Percentiles rank a stretch among this genome's conserved stretches.
Conservation (phyloP, 164 flowering plant species). For the Dillenia suffruticosa region DNA sequence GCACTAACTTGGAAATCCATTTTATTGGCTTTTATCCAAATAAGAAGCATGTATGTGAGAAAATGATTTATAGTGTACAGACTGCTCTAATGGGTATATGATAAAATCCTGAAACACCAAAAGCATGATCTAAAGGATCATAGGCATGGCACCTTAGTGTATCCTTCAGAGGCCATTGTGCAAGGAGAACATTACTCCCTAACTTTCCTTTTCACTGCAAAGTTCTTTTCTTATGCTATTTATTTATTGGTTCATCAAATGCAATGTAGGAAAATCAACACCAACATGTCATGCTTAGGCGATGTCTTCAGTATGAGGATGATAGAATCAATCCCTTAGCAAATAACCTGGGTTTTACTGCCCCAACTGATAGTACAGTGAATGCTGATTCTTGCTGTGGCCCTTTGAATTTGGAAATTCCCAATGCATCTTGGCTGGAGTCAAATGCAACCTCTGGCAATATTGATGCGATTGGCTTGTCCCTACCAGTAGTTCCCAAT, state of each 20-base stretch:
- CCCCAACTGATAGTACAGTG: neutral
- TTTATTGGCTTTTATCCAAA: no score
- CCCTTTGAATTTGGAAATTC: slow-evolving; percentile 11
- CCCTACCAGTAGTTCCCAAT: slow-evolving; percentile 15
- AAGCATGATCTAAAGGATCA: no score
- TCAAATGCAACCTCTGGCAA: slow-evolving; percentile 14
- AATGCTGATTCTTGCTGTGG: slow-evolving; percentile 15
- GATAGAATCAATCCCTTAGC: slow-evolving; percentile 5
- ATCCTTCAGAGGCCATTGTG: no score
- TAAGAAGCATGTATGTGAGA: no score
- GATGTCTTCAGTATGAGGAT: slow-evolving; percentile 52
- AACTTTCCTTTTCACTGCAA: no score
- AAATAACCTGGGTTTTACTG: slow-evolving; percentile 3
- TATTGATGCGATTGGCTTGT: slow-evolving; percentile 5
- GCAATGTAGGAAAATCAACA: slow-evolving; percentile 29
- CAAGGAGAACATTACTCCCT: no score
- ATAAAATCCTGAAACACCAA: no score
- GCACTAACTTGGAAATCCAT: no score
- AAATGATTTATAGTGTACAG: no score
- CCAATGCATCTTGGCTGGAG: slow-evolving; percentile 14
- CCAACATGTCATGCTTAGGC: slow-evolving; percentile 31
- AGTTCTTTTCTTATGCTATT: no score
- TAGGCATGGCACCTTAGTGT: no score
- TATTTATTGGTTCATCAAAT: neutral
- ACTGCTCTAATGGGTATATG: no score